These are phyloP conservation scores for Suillus subaureus DNA, from an alignment of 768 basidiomycete species.

Conservation along the genomic window DNA sequence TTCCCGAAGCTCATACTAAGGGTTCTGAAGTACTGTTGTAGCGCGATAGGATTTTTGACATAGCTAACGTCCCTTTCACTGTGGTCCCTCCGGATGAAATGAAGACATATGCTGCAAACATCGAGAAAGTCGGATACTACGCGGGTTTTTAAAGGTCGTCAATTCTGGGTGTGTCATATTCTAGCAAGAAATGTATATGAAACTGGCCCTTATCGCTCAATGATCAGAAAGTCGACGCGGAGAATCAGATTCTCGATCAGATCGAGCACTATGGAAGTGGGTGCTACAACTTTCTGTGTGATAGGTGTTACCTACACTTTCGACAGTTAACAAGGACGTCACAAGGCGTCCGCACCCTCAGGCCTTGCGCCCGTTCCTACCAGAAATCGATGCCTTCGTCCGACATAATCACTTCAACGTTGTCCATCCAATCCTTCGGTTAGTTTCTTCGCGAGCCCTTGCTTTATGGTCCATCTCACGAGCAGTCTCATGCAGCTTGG, in stretches of 20 bases:
- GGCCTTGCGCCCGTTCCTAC: constrained; percentile 38
- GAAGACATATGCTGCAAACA: constrained; percentile 37
- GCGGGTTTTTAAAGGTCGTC: constrained; percentile 50
- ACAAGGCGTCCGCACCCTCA: constrained; percentile 37
- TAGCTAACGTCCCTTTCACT: constrained; percentile 47
- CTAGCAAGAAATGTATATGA: neutral
- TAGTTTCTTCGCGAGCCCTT: neutral
- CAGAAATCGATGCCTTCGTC: constrained; percentile 39
- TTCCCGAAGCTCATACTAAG: no score
- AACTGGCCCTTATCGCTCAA: constrained; percentile 5
- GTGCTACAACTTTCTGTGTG: constrained; percentile 9
- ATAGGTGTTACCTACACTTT: neutral
- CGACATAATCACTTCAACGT: constrained; percentile 40
- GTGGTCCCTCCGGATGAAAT: constrained; percentile 46
- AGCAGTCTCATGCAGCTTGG: constrained; percentile 27
- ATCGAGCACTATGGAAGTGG: constrained; percentile 47
- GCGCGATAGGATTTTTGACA: constrained; percentile 49
- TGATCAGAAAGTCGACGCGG: constrained; percentile 36
- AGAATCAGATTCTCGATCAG: constrained; percentile 44
- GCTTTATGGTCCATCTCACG: neutral
- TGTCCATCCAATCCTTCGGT: constrained; percentile 41
- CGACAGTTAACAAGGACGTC: constrained; percentile 38
- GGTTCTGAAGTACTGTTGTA: constrained; percentile 16
- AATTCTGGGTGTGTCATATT: constrained; percentile 44
- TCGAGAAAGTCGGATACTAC: constrained; percentile 45